phyloP scores from a whole-genome alignment of 495 filamentous ascomycete species.

The Thermothielavioides terrestris region DNA sequence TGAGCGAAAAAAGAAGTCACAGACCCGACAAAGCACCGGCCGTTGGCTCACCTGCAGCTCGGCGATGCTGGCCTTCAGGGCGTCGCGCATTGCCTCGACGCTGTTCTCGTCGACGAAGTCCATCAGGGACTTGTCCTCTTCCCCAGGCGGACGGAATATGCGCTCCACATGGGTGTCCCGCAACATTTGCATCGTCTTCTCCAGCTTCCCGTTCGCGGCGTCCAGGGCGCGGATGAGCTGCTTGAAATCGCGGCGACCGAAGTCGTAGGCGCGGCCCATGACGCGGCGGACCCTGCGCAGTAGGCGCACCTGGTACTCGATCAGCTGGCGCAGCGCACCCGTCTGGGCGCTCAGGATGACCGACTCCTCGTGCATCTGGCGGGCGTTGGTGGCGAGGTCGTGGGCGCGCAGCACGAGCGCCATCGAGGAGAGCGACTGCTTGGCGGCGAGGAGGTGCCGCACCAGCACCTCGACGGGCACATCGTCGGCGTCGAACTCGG shows the following conservation, averaged over 20 bases:
- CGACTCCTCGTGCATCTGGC: conserved; percentile 68
- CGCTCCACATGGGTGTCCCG: conserved; percentile 64
- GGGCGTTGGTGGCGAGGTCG: conserved; percentile 70
- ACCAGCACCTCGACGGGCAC: conserved; percentile 65
- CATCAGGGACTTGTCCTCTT: conserved; percentile 61
- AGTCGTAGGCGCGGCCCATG: conserved; percentile 45
- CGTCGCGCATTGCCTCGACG: conserved; percentile 58
- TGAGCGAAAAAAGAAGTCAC: background rate
- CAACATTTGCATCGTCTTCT: conserved; percentile 60
- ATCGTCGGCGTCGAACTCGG: conserved; percentile 21
- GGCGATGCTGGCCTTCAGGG: conserved; percentile 58
- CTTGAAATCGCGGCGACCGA: conserved; percentile 42
- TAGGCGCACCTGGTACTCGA: conserved; percentile 63
- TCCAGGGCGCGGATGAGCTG: conserved; percentile 63
- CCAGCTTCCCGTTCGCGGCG: conserved; percentile 59
- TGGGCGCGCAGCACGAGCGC: conserved; percentile 78
- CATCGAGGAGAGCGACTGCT: conserved; percentile 83
- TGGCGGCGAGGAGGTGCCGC: conserved; percentile 74
- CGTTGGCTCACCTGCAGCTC: conserved; percentile 35
- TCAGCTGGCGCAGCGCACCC: conserved; percentile 60
- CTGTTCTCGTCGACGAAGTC: conserved; percentile 84
- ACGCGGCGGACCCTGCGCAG: conserved; percentile 57
- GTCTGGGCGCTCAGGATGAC: conserved; percentile 71
- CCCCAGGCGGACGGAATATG: conserved; percentile 59
- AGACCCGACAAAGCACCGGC: background rate